Evolutionary conservation across 2,329 filamentous ascomycete species (phyloP), one percentile per base, ranked within the genome.

Genomic region (Passalora sequoiae): DNA sequence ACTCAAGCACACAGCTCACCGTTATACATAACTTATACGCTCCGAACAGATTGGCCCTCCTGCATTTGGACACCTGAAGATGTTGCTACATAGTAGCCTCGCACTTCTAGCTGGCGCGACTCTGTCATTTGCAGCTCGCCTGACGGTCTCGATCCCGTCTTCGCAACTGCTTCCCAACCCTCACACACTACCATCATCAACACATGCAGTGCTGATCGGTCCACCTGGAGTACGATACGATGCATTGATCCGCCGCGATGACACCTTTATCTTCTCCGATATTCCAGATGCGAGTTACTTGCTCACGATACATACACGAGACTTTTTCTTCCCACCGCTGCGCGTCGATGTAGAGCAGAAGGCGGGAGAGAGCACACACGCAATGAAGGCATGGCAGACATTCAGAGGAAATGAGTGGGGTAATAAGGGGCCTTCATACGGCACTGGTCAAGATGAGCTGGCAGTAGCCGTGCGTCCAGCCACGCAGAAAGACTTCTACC

Each of bases 371-470:
- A 53, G 61, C 50, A 47, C 62, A 45, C 66, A 71, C 28, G 64
- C 74, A 35, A 72, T 88, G 3, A 69, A 74, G 30, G 81, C 81
- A 20, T 92, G 86, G 83, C 86, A 91, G 71, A 94, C 88, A 19
- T 94, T 83, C 63, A 75, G 88, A 36, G 89, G 88, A 0, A 91
- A 94, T 58, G 86, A 92, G 56, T 96, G 91, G 89, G 80, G 74
- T 13, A 94, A 95, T 63, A 84, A 81, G 60, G 91, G 89, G 12
- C 83, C 85, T 68, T 73, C 64, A 33, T 69, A 74, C 38, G 69
- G 65, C 16, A 66, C 68, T 22, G 67, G 61, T 1, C 61, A 60
- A 40, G 68, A 64, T 6, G 62, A 67, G 38, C 64, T 74, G 33
- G 69, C 71, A 19, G 72, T 91, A 15, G 77, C 85, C 49, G 74